phyloP scores from a whole-genome alignment of 768 basidiomycete species.

The Tulasnella sp. region DNA sequence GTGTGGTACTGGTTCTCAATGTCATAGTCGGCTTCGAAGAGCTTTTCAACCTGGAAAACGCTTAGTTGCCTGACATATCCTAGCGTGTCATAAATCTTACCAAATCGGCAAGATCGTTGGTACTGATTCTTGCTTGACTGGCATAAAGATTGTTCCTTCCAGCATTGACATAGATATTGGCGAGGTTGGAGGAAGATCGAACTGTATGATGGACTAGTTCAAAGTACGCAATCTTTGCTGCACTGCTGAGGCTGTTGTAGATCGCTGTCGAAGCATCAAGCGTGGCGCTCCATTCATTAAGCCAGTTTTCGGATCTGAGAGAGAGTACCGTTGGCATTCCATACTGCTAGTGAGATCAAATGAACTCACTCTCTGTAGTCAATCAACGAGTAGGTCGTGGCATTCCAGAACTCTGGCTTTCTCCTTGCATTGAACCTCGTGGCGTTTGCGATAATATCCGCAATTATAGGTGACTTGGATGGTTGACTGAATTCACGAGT shows the following conservation, averaged over 20 bases:
- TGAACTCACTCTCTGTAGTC: constrained; percentile 59
- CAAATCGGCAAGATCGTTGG: constrained; percentile 43
- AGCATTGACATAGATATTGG: constrained; percentile 44
- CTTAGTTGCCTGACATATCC: no score
- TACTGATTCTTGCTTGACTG: constrained; percentile 48
- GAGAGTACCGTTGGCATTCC: no score
- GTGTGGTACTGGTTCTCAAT: constrained; percentile 48
- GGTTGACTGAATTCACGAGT: constrained; percentile 48
- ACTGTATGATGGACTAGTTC: constrained; percentile 56
- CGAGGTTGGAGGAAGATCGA: constrained; percentile 43
- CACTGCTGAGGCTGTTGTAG: constrained; percentile 37
- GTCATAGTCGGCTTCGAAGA: constrained; percentile 50
- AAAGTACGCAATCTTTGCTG: constrained; percentile 48
- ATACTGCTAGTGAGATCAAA: no score
- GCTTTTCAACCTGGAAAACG: constrained; percentile 25
- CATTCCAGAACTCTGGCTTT: constrained; percentile 53
- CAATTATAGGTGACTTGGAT: constrained; percentile 32
- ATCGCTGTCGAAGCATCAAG: constrained; percentile 39
- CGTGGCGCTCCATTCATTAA: constrained; percentile 38
- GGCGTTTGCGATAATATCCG: constrained; percentile 42
- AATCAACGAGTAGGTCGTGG: constrained; percentile 47
- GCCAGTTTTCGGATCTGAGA: constrained; percentile 43
- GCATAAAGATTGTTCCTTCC: constrained; percentile 49
- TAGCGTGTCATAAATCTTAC: no score
- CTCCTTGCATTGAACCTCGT: constrained; percentile 44